Evolutionary conservation across 2,329 filamentous ascomycete genomes (phyloP).

Genomic region (Seiridium unicorne): DNA sequence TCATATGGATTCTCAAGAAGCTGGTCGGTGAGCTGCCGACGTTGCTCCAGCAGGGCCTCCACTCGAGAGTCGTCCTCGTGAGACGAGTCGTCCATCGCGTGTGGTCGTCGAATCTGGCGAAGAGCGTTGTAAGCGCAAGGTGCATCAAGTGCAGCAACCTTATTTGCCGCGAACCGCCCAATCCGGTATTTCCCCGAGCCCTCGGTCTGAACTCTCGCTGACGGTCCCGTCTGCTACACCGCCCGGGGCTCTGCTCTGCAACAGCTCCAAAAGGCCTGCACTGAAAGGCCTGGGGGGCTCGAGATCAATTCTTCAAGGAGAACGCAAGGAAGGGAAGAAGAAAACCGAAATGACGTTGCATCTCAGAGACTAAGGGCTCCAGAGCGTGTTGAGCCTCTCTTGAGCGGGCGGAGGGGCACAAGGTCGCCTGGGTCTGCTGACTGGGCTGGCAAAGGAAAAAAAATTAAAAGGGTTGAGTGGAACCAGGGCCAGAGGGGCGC

Average conservation of each 20-base stretch:
- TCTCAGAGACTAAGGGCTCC: background rate
- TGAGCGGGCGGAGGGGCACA: background rate
- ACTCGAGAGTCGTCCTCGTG: conserved; percentile 37
- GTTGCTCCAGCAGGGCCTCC: conserved; percentile 49
- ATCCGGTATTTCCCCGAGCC: background rate
- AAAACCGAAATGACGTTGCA: background rate
- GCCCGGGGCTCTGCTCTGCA: no score
- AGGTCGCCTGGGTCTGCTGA: background rate
- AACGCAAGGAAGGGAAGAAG: background rate
- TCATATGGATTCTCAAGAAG: conserved; percentile 57
- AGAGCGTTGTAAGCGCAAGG: background rate
- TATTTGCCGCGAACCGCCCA: background rate
- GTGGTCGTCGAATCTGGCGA: background rate
- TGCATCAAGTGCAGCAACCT: background rate
- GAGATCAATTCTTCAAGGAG: background rate
- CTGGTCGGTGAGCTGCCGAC: conserved; percentile 55
- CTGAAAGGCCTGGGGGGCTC: background rate
- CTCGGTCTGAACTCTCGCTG: background rate
- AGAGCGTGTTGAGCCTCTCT: background rate
- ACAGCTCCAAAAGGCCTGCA: background rate
- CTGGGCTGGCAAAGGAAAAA: background rate
- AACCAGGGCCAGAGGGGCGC: background rate
- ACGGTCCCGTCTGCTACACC: background rate
- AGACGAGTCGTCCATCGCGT: conserved; percentile 22
- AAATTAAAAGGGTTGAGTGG: background rate